These are phyloP conservation scores for Xerocomus amazonicus DNA, from an alignment of 1,284 basidiomycete genomes.

Conservation along the genomic window DNA sequence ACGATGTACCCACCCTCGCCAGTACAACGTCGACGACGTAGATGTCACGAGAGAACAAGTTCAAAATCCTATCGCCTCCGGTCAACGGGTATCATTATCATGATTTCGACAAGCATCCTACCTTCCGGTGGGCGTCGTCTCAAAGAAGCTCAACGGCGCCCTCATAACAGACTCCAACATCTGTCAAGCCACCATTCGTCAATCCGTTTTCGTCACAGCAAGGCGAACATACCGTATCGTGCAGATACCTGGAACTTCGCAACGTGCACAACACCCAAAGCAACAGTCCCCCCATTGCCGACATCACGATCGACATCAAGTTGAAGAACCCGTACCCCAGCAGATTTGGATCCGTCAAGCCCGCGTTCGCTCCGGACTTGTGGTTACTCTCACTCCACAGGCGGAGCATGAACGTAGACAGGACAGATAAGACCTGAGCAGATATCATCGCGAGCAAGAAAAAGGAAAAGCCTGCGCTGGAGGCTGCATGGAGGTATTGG, in stretches of 20 bases:
- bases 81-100: constrained; percentile 1
- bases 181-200: constrained; percentile 32
- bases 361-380: constrained; percentile 53
- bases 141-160: constrained; percentile 86
- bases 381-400: constrained; percentile 81
- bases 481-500: constrained; percentile 79
- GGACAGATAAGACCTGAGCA: constrained; percentile 51
- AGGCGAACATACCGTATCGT: constrained; percentile 60
- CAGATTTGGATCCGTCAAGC: constrained; percentile 52
- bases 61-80: constrained; percentile 56
- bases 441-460: constrained; percentile 61
- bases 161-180: constrained; percentile 77
- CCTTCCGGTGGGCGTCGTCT: constrained; percentile 78
- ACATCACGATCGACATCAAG: constrained; percentile 49
- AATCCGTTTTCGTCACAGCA: too few relatives aligned
- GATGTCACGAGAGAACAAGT: constrained; percentile 89
- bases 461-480: constrained; percentile 62
- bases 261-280: constrained; percentile 80
- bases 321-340: constrained; percentile 62
- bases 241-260: constrained; percentile 69
- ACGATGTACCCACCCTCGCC: constrained; percentile 45
- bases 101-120: constrained; percentile 28
- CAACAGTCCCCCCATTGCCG: constrained; percentile 54
- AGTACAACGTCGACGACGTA: constrained; percentile 89
- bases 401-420: constrained; percentile 70